Evolutionary conservation across 1,284 basidiomycete species (phyloP).

Genomic region (Spongispora temasekensis): DNA sequence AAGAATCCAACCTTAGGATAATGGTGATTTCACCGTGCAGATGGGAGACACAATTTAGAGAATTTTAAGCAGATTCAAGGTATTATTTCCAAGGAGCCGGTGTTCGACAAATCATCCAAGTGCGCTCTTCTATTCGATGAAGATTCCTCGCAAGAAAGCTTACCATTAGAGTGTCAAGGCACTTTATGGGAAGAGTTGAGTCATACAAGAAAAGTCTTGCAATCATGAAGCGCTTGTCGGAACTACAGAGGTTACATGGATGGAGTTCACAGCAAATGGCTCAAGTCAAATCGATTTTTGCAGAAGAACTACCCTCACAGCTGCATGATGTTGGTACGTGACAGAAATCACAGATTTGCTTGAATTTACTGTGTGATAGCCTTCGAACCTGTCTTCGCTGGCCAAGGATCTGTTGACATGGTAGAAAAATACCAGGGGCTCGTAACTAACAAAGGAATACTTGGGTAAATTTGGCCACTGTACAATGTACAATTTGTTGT

Average conservation of each 20-base stretch:
- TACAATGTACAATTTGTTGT: neutral
- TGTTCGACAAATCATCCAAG: conserved; percentile 67
- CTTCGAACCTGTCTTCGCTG: conserved; percentile 66
- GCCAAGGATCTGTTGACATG: conserved; percentile 56
- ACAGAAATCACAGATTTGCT: neutral
- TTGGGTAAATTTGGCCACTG: conserved; percentile 44
- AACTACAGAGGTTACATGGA: conserved; percentile 51
- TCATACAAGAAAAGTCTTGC: conserved; percentile 26
- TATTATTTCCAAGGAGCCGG: conserved; percentile 55
- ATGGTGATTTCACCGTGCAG: conserved; percentile 37
- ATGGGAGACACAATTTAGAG: conserved; percentile 49
- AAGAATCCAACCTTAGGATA: neutral
- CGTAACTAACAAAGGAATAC: conserved; percentile 55
- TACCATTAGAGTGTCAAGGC: conserved; percentile 9
- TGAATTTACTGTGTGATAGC: conserved; percentile 39
- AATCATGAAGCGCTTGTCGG: conserved; percentile 57
- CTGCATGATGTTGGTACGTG: conserved; percentile 61
- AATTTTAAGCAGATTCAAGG: conserved; percentile 48
- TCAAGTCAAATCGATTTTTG: conserved; percentile 47
- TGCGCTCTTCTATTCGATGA: conserved; percentile 22
- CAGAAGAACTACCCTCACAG: conserved; percentile 52
- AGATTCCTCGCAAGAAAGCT: neutral
- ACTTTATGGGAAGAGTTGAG: conserved; percentile 30
- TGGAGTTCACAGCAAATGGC: conserved; percentile 54
- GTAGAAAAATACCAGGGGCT: conserved; percentile 51